These are phyloP conservation scores for Camellia oleifera DNA, from an alignment of 179 eudicot species.

Conservation along the genomic window DNA sequence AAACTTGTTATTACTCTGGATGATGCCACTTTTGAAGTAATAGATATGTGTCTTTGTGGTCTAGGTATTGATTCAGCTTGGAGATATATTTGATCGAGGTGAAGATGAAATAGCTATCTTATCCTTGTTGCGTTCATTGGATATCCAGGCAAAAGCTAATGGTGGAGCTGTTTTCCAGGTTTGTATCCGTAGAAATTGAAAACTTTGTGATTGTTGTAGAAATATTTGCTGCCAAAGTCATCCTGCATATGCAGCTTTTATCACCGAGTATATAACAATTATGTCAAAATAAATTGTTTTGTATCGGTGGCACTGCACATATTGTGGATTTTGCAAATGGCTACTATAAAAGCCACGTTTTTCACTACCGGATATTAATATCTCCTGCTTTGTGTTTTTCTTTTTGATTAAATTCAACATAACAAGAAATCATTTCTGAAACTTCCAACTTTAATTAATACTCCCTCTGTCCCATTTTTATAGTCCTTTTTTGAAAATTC, in stretches of 20 bases:
- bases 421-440: neutral
- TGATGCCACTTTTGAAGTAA: constrained; percentile 5
- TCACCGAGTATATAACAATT: neutral
- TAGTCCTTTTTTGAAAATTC: too few relatives aligned
- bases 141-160: constrained; percentile 71
- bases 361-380: neutral
- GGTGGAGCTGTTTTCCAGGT: constrained; percentile 99
- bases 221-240: neutral
- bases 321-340: neutral
- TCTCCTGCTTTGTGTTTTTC: neutral
- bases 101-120: constrained; percentile 93
- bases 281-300: neutral
- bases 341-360: neutral
- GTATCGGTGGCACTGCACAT: neutral
- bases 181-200: neutral
- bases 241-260: neutral
- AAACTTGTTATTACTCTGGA: neutral
- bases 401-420: neutral
- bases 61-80: constrained; percentile 89
- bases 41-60: constrained; percentile 3
- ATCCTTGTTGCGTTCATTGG: constrained; percentile 75
- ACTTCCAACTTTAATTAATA: neutral
- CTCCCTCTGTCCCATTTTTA: too few relatives aligned
- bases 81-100: constrained; percentile 94
- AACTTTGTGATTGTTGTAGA: neutral